Evolutionary conservation across 192 early-diverging fungal species (phyloP).

Genomic region (Entomortierella parvispora): DNA sequence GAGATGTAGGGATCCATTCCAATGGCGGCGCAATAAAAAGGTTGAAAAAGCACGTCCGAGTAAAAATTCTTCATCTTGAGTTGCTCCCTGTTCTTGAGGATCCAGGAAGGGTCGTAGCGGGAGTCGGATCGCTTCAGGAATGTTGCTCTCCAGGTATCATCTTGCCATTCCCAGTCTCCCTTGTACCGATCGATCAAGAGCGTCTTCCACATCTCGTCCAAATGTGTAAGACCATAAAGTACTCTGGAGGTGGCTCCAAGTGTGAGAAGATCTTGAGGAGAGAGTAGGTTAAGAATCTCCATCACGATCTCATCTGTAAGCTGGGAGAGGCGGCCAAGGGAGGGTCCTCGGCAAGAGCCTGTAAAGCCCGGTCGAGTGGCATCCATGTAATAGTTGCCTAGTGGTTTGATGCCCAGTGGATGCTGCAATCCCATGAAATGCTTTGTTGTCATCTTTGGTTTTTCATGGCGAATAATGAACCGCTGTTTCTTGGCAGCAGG

Average conservation of each 20-base stretch:
- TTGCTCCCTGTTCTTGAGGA: slow-evolving; percentile 30
- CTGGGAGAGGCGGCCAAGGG: slow-evolving; percentile 57
- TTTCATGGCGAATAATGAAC: slow-evolving; percentile 46
- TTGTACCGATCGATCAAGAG: slow-evolving; percentile 59
- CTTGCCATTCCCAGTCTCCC: slow-evolving; percentile 61
- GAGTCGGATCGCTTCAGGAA: slow-evolving; percentile 51
- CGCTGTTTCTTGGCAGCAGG: slow-evolving; percentile 38
- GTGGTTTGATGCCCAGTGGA: slow-evolving; percentile 67
- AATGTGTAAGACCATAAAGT: slow-evolving; percentile 60
- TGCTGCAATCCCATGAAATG: slow-evolving; percentile 53
- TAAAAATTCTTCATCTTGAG: slow-evolving; percentile 62
- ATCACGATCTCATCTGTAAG: slow-evolving; percentile 65
- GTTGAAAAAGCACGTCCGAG: slow-evolving; percentile 71
- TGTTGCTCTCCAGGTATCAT: slow-evolving; percentile 66
- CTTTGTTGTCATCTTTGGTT: slow-evolving; percentile 44
- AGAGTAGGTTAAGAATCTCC: slow-evolving; percentile 54
- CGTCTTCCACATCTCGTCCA: slow-evolving; percentile 73
- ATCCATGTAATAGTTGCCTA: slow-evolving; percentile 69
- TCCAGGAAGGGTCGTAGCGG: slow-evolving; percentile 17
- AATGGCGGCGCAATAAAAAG: slow-evolving; percentile 63
- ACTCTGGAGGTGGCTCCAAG: slow-evolving; percentile 59
- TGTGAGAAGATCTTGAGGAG: slow-evolving; percentile 41
- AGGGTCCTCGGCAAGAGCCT: slow-evolving; percentile 48
- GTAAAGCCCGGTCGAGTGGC: slow-evolving; percentile 36
- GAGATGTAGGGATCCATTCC: slow-evolving; percentile 53